These are phyloP conservation scores for Pyrus bretschneideri DNA, from an alignment of 306 rosid genomes.

Conservation along the genomic window DNA sequence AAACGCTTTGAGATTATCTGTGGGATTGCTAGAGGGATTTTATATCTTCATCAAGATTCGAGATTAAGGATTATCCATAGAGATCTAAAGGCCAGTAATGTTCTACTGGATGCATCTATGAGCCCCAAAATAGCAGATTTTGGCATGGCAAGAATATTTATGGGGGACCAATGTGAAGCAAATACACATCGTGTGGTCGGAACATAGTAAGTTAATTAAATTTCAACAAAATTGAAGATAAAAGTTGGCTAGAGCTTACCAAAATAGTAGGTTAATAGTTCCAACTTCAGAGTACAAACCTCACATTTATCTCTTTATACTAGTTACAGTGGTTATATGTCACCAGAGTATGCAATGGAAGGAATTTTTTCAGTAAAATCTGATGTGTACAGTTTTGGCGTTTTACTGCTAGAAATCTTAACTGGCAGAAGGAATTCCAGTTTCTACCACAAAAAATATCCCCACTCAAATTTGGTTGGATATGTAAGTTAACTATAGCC, in stretches of 20 bases:
- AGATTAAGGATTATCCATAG: conserved; percentile 56
- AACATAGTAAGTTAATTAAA: conserved; percentile 57
- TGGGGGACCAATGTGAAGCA: conserved; percentile 45
- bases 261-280: too few species aligned
- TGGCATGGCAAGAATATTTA: conserved; percentile 69
- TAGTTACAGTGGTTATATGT: conserved; percentile 1
- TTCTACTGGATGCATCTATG: conserved; percentile 37
- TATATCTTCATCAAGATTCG: conserved; percentile 63
- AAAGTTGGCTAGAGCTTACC: too few species aligned
- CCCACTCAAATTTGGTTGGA: conserved; percentile 44
- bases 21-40: conserved; percentile 46
- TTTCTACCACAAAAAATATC: conserved; percentile 10
- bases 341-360: conserved; percentile 59
- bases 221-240: too few species aligned
- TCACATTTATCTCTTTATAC: conserved; percentile 17
- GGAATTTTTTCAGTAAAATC: conserved; percentile 46
- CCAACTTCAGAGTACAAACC: too few species aligned
- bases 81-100: conserved; percentile 52
- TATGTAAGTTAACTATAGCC: conserved; percentile 33
- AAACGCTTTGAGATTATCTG: conserved; percentile 33
- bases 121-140: conserved; percentile 67
- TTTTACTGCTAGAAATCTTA: conserved; percentile 48
- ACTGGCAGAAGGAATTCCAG: conserved; percentile 51
- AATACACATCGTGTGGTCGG: conserved; percentile 47
- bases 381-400: conserved; percentile 53